These are phyloP conservation scores for Kuraishia piskuri DNA, from an alignment of 805 yeast genomes.

Conservation along the genomic window DNA sequence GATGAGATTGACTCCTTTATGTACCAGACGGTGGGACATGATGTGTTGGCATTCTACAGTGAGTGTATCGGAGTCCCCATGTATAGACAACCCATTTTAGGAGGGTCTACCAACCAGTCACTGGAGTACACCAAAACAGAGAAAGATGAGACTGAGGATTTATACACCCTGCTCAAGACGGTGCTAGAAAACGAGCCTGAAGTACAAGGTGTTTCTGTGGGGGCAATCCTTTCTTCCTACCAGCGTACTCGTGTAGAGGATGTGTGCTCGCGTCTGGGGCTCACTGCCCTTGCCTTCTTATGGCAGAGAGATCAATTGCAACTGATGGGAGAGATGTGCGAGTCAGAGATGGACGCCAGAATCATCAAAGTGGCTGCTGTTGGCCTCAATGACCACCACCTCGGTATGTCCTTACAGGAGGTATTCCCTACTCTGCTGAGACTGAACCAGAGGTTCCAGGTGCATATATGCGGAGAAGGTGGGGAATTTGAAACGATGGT, in stretches of 20 bases:
- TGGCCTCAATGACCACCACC: constrained; percentile 59
- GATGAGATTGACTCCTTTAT: constrained; percentile 85
- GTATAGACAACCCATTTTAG: constrained; percentile 57
- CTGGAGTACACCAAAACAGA: constrained; percentile 63
- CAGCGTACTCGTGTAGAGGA: constrained; percentile 91
- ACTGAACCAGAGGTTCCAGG: constrained; percentile 61
- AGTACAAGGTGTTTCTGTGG: constrained; percentile 81
- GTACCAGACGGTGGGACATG: constrained; percentile 97
- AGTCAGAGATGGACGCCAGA: constrained; percentile 61
- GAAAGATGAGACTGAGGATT: constrained; percentile 85
- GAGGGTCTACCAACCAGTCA: constrained; percentile 51
- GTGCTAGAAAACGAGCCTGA: constrained; percentile 57
- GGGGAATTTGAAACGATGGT: constrained; percentile 96
- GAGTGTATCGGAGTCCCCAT: constrained; percentile 75
- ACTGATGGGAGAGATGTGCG: constrained; percentile 76
- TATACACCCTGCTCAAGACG: constrained; percentile 40
- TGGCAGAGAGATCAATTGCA: constrained; percentile 87
- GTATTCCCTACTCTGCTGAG: constrained; percentile 48
- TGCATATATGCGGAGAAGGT: constrained; percentile 97
- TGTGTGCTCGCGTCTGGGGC: constrained; percentile 68
- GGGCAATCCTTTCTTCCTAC: constrained; percentile 93
- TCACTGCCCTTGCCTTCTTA: constrained; percentile 64
- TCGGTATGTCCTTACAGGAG: constrained; percentile 61
- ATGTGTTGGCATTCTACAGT: constrained; percentile 54
- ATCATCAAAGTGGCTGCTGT: constrained; percentile 90